Conservation (phyloP, 1,284 basidiomycete species). For the Heterobasidion occidentale region DNA sequence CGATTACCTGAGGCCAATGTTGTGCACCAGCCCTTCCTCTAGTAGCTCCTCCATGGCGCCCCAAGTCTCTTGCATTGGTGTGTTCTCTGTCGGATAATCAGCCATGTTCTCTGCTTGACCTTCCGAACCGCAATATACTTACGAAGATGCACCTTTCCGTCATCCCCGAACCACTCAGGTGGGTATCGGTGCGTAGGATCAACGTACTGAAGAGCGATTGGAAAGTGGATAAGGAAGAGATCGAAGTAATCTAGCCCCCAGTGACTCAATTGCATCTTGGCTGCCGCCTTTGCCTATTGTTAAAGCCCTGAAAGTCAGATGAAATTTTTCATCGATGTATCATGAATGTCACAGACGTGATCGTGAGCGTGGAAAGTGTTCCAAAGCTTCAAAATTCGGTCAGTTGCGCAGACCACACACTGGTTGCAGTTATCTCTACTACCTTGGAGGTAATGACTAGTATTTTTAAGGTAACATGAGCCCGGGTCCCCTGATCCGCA, state of each 20-base stretch:
- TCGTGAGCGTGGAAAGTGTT: slow-evolving; percentile 74
- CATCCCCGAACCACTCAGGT: slow-evolving; percentile 68
- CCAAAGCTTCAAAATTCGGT: slow-evolving; percentile 48
- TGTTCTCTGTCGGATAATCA: slow-evolving; percentile 37
- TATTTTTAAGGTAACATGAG: slow-evolving; percentile 12
- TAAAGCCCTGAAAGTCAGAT: not conserved
- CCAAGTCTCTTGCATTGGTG: slow-evolving; percentile 73
- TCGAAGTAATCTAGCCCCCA: slow-evolving; percentile 82
- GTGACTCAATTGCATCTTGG: slow-evolving; percentile 56
- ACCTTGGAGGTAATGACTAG: slow-evolving; percentile 62
- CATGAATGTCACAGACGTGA: slow-evolving; percentile 35
- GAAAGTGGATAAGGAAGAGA: slow-evolving; percentile 75
- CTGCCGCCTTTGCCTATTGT: slow-evolving; percentile 39
- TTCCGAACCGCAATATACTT: slow-evolving; percentile 16
- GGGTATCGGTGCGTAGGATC: slow-evolving; percentile 71
- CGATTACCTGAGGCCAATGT: slow-evolving; percentile 61
- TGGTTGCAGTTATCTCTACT: not conserved
- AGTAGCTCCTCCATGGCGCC: slow-evolving; percentile 67
- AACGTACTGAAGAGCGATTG: slow-evolving; percentile 69
- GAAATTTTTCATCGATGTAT: not conserved
- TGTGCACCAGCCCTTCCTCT: slow-evolving; percentile 60
- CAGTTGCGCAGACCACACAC: slow-evolving; percentile 5
- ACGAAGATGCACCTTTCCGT: slow-evolving; percentile 54
- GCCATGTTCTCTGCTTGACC: not conserved
- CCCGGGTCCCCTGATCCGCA: slow-evolving; percentile 2